Evolutionary conservation across 306 rosid species (phyloP), one percentile per base, ranked within the genome.

Genomic region (Vigna angularis): DNA sequence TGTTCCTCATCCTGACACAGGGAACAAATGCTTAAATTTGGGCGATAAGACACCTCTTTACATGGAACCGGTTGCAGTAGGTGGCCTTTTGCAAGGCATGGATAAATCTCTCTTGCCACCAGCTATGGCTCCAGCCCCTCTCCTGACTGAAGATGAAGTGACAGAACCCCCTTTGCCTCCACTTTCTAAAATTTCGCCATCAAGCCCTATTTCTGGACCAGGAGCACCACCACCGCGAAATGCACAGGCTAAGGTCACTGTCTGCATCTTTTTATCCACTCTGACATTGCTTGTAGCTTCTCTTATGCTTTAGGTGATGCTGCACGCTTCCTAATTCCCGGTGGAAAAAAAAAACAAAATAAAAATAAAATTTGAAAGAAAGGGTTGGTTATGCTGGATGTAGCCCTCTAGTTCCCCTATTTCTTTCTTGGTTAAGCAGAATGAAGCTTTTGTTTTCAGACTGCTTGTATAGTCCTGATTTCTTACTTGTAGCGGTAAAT

Each of bases 81-180:
- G 87, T 38, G 69, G 62, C 80, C 89, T 94, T 47, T 1, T 84
- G 36, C 26, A 44, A 73, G 0, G 49, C 13, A 15, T 93, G 16
- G 7, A 80, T 17, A 0, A 36, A 1, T 16, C 0, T 0, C 77
- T 22, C 58, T 0, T 89, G 89, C 93, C 97, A 24, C 93, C 97
- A 7, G 86, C 93, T 34, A 52, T 9, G 77, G 85, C 95, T 70
- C 92, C 97, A 14, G 71, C 50, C 57, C 97, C 93, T 4, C 36
- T 72, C 71, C 82, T 94, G 64, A 70, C 73, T 2, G 79, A 30
- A 36, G 50, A 52, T 5, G 93, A 90, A 40, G 92, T 94, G 73
- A 2, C 8, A 0, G 95, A 94, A 83, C 72, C 93, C 15, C 97
- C 98, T 53, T 75, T 92, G 83, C 95, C 98, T 17, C 17, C 85